These are phyloP conservation scores for Erigeron philadelphicus DNA, from an alignment of 140 eudicot genomes.

Conservation along the genomic window DNA sequence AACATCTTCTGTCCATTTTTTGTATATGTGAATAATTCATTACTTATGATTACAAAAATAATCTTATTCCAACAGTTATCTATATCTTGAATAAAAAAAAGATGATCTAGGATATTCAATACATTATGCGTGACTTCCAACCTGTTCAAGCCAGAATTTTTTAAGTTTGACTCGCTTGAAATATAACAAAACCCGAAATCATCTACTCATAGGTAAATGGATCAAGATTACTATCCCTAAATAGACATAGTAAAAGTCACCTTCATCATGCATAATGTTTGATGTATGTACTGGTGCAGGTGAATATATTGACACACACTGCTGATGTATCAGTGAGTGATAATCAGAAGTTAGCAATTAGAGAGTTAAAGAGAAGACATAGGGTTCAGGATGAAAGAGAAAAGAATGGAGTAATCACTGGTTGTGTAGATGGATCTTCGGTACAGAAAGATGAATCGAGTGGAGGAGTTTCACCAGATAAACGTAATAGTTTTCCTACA, in stretches of 20 bases:
- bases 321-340: conserved; percentile 45
- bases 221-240: neutral
- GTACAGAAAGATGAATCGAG: conserved; percentile 17
- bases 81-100: neutral
- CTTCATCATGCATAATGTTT: conserved; percentile 16
- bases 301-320: conserved; percentile 72
- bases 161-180: neutral
- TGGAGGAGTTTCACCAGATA: conserved; percentile 20
- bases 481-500: conserved; percentile 14
- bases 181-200: neutral
- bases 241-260: neutral
- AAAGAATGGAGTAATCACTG: conserved; percentile 19
- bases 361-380: conserved; percentile 48
- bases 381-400: conserved; percentile 59
- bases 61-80: neutral
- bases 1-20: neutral
- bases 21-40: neutral
- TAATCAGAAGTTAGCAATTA: conserved; percentile 41
- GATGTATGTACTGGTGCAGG: conserved; percentile 41
- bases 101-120: neutral
- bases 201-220: neutral
- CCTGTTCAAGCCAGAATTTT: neutral
- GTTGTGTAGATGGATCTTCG: conserved; percentile 12
- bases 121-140: neutral
- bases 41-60: neutral